Conservation (phyloP, 148 eudicot species). For the Dysphania ambrosioides region DNA sequence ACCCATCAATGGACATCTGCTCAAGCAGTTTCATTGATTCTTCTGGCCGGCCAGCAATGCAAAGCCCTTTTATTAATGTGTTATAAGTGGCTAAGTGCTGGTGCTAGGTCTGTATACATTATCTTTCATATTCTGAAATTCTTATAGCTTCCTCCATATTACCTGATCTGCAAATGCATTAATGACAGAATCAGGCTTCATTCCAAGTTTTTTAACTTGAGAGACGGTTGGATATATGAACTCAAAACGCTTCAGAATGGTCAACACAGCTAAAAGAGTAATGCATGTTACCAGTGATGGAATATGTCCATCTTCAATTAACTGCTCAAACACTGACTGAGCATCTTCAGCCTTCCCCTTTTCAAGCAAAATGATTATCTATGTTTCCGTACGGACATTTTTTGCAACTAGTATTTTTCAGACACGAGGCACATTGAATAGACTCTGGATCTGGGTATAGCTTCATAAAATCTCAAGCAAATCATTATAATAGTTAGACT, state of each 20-base stretch:
- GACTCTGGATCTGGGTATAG: slow-evolving; percentile 35
- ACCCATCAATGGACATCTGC: slow-evolving; percentile 40
- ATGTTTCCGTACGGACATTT: slow-evolving; percentile 60
- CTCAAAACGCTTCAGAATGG: slow-evolving; percentile 52
- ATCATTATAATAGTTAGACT: slow-evolving; percentile 6
- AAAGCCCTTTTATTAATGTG: slow-evolving; percentile 60
- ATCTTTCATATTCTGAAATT: slow-evolving; percentile 45
- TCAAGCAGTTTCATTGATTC: slow-evolving; percentile 53
- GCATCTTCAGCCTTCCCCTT: slow-evolving; percentile 59
- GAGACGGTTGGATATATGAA: slow-evolving; percentile 44
- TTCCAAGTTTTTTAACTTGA: slow-evolving; percentile 43
- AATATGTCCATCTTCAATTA: slow-evolving; percentile 54
- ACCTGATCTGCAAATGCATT: slow-evolving; percentile 65
- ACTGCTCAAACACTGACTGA: slow-evolving; percentile 40
- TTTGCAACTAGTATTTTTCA: slow-evolving; percentile 43
- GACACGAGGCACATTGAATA: slow-evolving; percentile 37
- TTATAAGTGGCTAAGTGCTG: slow-evolving; percentile 57
- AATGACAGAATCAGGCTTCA: slow-evolving; percentile 55
- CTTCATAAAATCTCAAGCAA: slow-evolving; percentile 23
- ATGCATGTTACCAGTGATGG: slow-evolving; percentile 79
- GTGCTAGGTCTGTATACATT: slow-evolving; percentile 49
- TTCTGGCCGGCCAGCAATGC: slow-evolving; percentile 60
- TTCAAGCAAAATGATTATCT: slow-evolving; percentile 53
- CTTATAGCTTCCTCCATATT: slow-evolving; percentile 55
- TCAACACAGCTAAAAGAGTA: slow-evolving; percentile 60